Conservation (phyloP, 2,329 filamentous ascomycete genomes). For the Chrysoporthe cubensis region DNA sequence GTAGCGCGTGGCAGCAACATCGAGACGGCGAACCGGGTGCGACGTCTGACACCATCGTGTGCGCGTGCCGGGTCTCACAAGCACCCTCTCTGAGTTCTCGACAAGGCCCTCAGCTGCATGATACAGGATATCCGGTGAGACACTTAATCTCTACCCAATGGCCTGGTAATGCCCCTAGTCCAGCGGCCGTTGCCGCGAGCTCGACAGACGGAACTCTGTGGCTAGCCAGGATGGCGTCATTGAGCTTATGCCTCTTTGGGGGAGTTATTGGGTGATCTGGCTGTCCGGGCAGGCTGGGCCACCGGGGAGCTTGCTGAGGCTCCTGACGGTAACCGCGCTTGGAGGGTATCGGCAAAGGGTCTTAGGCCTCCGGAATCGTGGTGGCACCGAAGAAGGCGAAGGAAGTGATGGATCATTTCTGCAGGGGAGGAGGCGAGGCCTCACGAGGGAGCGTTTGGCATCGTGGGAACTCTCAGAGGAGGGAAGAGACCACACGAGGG, state of each 20-base stretch:
- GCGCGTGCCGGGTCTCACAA: background rate
- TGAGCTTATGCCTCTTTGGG: slow-evolving; percentile 16
- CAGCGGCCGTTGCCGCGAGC: slow-evolving; percentile 18
- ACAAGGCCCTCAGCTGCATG: background rate
- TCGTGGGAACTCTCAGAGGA: background rate
- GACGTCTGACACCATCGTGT: background rate
- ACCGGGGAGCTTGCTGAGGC: slow-evolving; percentile 1
- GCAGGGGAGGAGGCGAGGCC: background rate
- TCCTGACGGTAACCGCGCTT: slow-evolving; percentile 5
- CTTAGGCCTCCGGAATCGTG: background rate
- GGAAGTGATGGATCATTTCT: background rate
- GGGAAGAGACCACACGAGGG: background rate
- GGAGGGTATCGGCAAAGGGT: background rate
- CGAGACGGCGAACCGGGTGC: background rate
- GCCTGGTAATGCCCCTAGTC: slow-evolving; percentile 1
- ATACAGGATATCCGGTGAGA: slow-evolving; percentile 2
- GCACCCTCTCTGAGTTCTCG: background rate
- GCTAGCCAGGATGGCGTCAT: slow-evolving; percentile 26
- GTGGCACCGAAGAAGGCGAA: background rate
- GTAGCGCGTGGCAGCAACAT: background rate
- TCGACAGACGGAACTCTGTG: background rate
- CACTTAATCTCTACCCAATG: slow-evolving; percentile 22
- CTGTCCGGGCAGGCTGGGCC: background rate
- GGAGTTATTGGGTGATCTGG: slow-evolving; percentile 12
- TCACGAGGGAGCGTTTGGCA: background rate